These are phyloP conservation scores for Cryptomeria japonica DNA, from an alignment of 75 land plant genomes.

Conservation along the genomic window DNA sequence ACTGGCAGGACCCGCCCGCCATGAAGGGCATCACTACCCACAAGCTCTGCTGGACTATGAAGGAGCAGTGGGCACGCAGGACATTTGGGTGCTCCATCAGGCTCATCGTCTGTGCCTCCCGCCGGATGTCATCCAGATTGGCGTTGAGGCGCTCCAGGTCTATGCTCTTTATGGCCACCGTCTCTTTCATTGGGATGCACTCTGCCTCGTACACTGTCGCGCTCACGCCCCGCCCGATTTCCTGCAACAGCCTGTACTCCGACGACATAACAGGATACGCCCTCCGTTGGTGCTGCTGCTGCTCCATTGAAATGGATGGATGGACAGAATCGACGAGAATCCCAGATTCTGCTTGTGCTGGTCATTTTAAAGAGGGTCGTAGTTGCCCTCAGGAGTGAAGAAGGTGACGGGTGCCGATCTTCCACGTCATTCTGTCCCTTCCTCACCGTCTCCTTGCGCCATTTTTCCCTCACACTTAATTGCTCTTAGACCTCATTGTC, in stretches of 20 bases:
- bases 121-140: slow-evolving; percentile 60
- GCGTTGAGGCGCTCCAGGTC: slow-evolving; percentile 66
- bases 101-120: slow-evolving; percentile 76
- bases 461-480: no score
- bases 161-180: slow-evolving; percentile 79
- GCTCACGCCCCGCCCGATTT: slow-evolving; percentile 82
- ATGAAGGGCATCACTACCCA: slow-evolving; percentile 99
- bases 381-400: no score
- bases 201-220: slow-evolving; percentile 79
- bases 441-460: no score
- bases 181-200: slow-evolving; percentile 47
- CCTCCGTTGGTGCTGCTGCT: neutral
- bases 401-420: no score
- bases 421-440: no score
- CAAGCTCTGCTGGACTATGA: slow-evolving; percentile 62
- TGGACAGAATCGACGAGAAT: no score
- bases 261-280: slow-evolving; percentile 48
- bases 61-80: slow-evolving; percentile 86
- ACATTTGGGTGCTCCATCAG: slow-evolving; percentile 89
- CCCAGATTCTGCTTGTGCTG: no score
- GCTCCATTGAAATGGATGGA: no score
- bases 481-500: no score
- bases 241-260: slow-evolving; percentile 55
- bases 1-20: slow-evolving; percentile 81
- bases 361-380: no score